phyloP scores from a whole-genome alignment of 2,329 filamentous ascomycete species.

The Fusarium brachygibbosum region DNA sequence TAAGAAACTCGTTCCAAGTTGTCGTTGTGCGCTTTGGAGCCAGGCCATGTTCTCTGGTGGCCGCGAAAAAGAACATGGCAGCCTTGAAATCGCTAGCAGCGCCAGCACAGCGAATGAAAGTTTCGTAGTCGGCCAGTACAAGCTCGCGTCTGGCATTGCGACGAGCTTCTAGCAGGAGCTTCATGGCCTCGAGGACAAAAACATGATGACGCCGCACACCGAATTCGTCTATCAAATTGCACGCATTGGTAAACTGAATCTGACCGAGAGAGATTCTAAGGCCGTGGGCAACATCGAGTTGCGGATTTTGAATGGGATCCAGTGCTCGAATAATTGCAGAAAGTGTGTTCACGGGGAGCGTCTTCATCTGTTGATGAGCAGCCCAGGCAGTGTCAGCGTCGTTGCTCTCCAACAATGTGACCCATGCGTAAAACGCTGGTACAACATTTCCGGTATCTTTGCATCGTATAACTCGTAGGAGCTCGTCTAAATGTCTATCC shows the following conservation, averaged over 20 bases:
- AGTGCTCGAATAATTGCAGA: constrained; percentile 73
- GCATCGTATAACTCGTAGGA: constrained; percentile 53
- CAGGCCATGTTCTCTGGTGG: constrained; percentile 49
- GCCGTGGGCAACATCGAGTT: constrained; percentile 63
- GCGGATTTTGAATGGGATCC: constrained; percentile 66
- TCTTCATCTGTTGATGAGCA: constrained; percentile 51
- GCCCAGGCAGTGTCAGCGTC: constrained; percentile 37
- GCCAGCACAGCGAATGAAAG: constrained; percentile 63
- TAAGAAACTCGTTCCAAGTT: constrained; percentile 62
- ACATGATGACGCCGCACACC: constrained; percentile 61
- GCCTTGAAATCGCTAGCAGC: constrained; percentile 56
- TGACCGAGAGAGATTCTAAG: constrained; percentile 57
- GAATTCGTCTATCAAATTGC: constrained; percentile 57
- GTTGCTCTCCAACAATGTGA: constrained; percentile 38
- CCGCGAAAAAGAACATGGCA: constrained; percentile 53
- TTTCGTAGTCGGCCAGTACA: constrained; percentile 58
- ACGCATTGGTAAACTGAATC: constrained; percentile 56
- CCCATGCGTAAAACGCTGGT: constrained; percentile 50
- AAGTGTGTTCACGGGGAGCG: constrained; percentile 68
- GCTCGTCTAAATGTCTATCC: constrained; percentile 36
- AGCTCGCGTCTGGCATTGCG: constrained; percentile 47
- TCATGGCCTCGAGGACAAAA: constrained; percentile 54
- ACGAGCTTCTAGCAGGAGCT: constrained; percentile 54
- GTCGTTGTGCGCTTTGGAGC: constrained; percentile 51
- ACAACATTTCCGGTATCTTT: constrained; percentile 45